Conservation (phyloP, 2,329 filamentous ascomycete species). For the Rhynchosporium graminicola region DNA sequence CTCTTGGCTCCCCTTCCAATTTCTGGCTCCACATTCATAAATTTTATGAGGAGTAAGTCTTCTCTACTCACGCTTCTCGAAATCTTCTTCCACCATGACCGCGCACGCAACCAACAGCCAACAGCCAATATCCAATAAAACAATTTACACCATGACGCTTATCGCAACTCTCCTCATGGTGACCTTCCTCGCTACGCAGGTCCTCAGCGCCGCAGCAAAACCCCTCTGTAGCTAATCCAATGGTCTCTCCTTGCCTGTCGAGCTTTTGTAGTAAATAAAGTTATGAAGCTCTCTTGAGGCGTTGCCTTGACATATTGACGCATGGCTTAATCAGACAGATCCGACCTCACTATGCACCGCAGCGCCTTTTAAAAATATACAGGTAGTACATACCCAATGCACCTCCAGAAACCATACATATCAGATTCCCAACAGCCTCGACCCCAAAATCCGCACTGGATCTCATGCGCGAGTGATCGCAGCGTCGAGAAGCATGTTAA, state of each 20-base stretch:
- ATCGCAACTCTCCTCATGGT: background rate
- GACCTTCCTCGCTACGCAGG: background rate
- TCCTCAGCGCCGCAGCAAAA: background rate
- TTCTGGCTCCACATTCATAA: background rate
- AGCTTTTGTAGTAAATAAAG: background rate
- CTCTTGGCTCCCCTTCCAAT: too few species aligned
- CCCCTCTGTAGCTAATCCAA: background rate
- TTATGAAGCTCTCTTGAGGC: too few species aligned
- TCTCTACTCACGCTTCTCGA: background rate
- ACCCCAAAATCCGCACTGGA: background rate
- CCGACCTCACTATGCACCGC: background rate
- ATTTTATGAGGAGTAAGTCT: background rate
- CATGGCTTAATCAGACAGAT: background rate
- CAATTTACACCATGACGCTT: background rate
- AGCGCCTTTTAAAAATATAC: background rate
- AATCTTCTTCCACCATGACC: background rate
- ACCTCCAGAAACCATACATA: background rate
- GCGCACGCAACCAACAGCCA: background rate
- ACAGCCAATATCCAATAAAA: background rate
- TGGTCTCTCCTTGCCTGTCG: background rate
- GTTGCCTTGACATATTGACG: background rate
- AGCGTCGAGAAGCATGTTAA: slow-evolving; percentile 4
- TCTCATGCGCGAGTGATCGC: background rate
- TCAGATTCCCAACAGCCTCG: background rate
- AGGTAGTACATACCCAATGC: slow-evolving; percentile 6